Evolutionary conservation across 2,329 filamentous ascomycete genomes (phyloP).

Genomic region (Catunica adiposa): DNA sequence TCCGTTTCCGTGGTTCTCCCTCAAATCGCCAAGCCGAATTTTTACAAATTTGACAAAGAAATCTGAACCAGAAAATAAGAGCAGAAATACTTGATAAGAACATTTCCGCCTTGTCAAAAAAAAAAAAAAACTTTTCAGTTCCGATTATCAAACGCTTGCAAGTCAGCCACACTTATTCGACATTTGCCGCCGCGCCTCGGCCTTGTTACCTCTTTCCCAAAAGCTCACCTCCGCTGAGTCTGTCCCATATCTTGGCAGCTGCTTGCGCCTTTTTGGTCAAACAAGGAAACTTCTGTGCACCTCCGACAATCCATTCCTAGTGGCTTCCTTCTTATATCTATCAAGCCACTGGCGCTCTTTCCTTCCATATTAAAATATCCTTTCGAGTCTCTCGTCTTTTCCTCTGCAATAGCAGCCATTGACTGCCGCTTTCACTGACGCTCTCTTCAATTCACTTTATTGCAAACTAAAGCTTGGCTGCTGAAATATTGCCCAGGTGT

Average conservation of each 20-base stretch:
- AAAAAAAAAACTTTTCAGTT: constrained; percentile 8
- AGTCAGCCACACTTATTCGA: background rate
- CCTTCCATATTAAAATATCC: background rate
- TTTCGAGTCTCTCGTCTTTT: background rate
- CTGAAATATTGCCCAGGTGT: constrained; percentile 15
- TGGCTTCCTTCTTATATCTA: background rate
- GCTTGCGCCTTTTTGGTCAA: constrained; percentile 4
- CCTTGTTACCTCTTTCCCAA: background rate
- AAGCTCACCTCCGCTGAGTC: background rate
- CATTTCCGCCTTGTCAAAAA: background rate
- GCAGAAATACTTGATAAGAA: background rate
- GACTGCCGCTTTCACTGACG: background rate
- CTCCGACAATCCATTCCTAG: background rate
- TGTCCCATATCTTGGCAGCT: constrained; percentile 4
- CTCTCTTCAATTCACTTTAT: background rate
- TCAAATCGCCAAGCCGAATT: background rate
- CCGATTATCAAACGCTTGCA: background rate
- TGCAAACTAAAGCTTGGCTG: constrained; percentile 10
- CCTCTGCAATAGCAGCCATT: background rate
- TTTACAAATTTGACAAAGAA: background rate
- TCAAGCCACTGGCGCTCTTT: background rate
- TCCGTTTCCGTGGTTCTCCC: background rate
- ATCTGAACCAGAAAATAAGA: background rate
- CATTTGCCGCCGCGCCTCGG: background rate
- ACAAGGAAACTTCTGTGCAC: background rate